phyloP scores from a whole-genome alignment of 352 stramenopile genomes.

The Pythium utonaiense region DNA sequence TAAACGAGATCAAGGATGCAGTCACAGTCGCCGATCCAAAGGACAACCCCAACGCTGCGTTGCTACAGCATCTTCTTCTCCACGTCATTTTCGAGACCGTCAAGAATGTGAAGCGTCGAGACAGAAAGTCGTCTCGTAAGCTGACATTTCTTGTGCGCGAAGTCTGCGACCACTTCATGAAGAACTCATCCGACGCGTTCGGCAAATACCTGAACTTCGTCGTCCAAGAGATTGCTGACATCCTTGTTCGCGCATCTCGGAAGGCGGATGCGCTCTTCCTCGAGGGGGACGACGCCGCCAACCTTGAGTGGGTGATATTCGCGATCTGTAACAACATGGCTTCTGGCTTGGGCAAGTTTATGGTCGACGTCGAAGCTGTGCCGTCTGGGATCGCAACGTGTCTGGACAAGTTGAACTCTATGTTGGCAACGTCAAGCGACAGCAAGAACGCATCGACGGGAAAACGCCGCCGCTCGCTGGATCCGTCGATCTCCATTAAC shows the following conservation, averaged over 20 bases:
- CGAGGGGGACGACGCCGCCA: slow-evolving; percentile 50
- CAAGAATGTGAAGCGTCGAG: slow-evolving; percentile 22
- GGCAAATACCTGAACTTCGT: slow-evolving; percentile 79
- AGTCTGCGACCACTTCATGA: slow-evolving; percentile 61
- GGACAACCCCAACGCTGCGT: slow-evolving; percentile 1
- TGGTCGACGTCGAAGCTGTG: slow-evolving; percentile 61
- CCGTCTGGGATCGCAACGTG: slow-evolving; percentile 50
- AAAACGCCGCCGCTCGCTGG: slow-evolving; percentile 19
- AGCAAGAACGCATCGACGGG: slow-evolving; percentile 12
- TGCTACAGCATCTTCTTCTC: slow-evolving; percentile 67
- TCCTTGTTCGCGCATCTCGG: slow-evolving; percentile 34
- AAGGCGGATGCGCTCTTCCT: slow-evolving; percentile 18
- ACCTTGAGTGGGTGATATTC: slow-evolving; percentile 79
- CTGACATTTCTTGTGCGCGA: slow-evolving; percentile 60
- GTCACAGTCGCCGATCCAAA: slow-evolving; percentile 32
- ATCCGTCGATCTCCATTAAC: background rate
- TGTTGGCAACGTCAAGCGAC: slow-evolving; percentile 35
- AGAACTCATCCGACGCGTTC: slow-evolving; percentile 52
- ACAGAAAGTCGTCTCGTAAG: slow-evolving; percentile 19
- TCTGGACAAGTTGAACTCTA: slow-evolving; percentile 67
- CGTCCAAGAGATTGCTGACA: slow-evolving; percentile 70
- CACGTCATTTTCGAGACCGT: slow-evolving; percentile 71
- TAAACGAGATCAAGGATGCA: slow-evolving; percentile 37
- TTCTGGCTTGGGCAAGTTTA: slow-evolving; percentile 65
- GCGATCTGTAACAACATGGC: slow-evolving; percentile 72